Conservation (phyloP, 805 yeast genomes). For the Pichia gijzeniarum region DNA sequence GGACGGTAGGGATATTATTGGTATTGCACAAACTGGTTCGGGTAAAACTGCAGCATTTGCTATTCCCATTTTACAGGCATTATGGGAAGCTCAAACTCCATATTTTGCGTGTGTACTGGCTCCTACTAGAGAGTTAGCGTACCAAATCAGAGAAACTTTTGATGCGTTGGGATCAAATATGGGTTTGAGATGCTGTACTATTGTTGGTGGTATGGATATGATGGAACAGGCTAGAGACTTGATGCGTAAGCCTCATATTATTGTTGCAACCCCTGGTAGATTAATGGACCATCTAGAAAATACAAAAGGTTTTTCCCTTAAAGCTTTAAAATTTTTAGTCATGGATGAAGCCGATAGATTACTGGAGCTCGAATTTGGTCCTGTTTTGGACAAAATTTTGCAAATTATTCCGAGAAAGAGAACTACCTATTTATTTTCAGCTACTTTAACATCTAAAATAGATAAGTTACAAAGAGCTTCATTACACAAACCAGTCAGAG, state of each 20-base stretch:
- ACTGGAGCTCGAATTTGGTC: conserved; percentile 94
- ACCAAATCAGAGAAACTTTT: conserved; percentile 88
- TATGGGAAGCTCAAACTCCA: conserved; percentile 86
- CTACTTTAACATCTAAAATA: conserved; percentile 95
- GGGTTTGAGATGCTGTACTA: conserved; percentile 86
- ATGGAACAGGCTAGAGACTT: conserved; percentile 95
- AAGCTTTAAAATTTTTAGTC: conserved; percentile 73
- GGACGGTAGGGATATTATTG: conserved; percentile 87
- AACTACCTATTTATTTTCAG: conserved; percentile 83
- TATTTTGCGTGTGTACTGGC: conserved; percentile 84
- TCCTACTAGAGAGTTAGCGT: conserved; percentile 81
- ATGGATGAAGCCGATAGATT: conserved; percentile 98
- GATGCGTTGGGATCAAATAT: conserved; percentile 86
- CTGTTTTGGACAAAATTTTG: conserved; percentile 81
- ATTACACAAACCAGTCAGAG: conserved; percentile 77
- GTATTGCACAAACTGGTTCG: conserved; percentile 95
- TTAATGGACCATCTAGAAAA: conserved; percentile 89
- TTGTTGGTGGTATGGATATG: conserved; percentile 98
- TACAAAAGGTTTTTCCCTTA: conserved; percentile 82
- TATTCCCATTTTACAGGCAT: conserved; percentile 82
- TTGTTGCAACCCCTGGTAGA: conserved; percentile 90
- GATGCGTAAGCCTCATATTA: conserved; percentile 88
- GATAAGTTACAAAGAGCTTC: conserved; percentile 95
- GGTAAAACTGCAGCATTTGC: conserved; percentile 99
- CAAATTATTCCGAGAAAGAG: conserved; percentile 78